These are phyloP conservation scores for Gillenia trifoliata DNA, from an alignment of 306 rosid genomes.

Conservation along the genomic window DNA sequence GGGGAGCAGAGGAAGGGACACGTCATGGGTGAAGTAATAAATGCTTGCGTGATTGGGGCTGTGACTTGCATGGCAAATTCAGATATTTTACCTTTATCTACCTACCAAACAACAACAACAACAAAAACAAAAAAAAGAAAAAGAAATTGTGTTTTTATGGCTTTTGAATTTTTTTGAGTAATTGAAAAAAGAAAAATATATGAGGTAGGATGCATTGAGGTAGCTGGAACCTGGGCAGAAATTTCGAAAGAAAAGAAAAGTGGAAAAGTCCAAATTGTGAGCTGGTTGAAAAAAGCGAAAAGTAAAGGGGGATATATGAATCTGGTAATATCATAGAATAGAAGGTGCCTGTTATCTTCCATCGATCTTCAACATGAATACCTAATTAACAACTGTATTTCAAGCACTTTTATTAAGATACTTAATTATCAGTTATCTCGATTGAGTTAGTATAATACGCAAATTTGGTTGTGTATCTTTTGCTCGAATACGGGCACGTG, in stretches of 20 bases:
- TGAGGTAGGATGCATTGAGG: neutral
- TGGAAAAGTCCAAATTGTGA: neutral
- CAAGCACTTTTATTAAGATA: too few relatives aligned
- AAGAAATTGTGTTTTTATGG: too few relatives aligned
- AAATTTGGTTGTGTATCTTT: too few relatives aligned
- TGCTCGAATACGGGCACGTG: too few relatives aligned
- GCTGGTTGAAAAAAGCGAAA: neutral
- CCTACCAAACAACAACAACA: neutral
- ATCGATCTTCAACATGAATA: too few relatives aligned
- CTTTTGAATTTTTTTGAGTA: neutral
- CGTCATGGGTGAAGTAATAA: slow-evolving; percentile 19
- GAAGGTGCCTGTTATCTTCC: too few relatives aligned
- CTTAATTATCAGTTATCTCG: too few relatives aligned
- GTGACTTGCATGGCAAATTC: slow-evolving; percentile 6
- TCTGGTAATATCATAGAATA: too few relatives aligned
- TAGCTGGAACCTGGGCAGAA: neutral
- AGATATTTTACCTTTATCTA: neutral
- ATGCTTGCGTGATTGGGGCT: neutral
- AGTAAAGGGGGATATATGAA: neutral
- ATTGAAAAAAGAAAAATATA: neutral
- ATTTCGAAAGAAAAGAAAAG: neutral
- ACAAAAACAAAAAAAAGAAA: too few relatives aligned
- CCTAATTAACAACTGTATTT: too few relatives aligned
- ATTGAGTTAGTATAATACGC: too few relatives aligned
- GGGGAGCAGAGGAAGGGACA: neutral